Base-by-base conservation (phyloP, 2,329 filamentous ascomycete species). In the Xylogone sp. region DNA sequence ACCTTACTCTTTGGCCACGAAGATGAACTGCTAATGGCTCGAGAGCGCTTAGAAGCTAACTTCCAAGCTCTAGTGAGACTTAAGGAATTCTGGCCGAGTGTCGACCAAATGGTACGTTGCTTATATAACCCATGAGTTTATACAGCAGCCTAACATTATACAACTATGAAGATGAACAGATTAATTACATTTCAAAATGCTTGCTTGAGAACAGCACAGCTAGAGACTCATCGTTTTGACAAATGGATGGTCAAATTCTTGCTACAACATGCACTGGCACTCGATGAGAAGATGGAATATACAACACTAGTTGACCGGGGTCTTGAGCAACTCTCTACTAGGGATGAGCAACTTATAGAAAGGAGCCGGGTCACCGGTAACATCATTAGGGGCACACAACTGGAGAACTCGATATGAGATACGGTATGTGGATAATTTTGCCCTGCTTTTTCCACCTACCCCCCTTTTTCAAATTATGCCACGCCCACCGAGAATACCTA, bases 231-330 rank as follows among this genome's bases (percentile, higher is more conserved):
- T 50, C 57, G 64, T 1, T 66, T 65, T 24, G 61, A 65, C 45
- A 61, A 58, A 44, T 65, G 62, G 61, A 65, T 65, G 55, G 50
- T 65, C 8, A 62, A 57, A 46, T 71, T 71, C 46, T 56, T 70
- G 1, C 59, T 68, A 12, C 62, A 68, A 29, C 66, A 71, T 53
- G 10, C 62, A 63, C 18, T 65, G 60, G 43, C 66, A 64, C 48
- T 69, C 2, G 65, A 68, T 39, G 34, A 39, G 13, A 39, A 39
- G n/a, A 39, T 39, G 34, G 34, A 39, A 16, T 13, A 4, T 39
- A 16, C n/a, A 4, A 39, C 12, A 4, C 34, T 18, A 16, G n/a
- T 10, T 10, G 24, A 16, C n/a, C 8, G 8, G 8, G 24, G 24
- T 27, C n/a, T 39, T 18, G 34, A 39, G 13, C 34, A 39, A 16